Percentiles rank a stretch among this genome's conserved stretches.
Conservation (phyloP, 805 yeast species). For the Ogataea haglerorum region DNA sequence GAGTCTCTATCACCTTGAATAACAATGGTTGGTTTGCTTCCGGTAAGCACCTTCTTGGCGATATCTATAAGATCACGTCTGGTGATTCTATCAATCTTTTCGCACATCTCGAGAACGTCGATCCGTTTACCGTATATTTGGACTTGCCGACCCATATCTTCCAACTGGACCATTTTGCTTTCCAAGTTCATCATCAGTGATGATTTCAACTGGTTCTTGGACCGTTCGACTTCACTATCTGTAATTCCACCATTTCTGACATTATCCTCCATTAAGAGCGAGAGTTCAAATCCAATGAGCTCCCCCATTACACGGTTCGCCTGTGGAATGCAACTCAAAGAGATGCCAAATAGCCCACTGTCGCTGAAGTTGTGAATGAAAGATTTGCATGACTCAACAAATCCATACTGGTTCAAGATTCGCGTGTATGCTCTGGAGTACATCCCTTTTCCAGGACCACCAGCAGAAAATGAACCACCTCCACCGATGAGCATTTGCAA, state of each 20-base stretch:
- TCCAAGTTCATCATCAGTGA: constrained; percentile 91
- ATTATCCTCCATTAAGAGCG: constrained; percentile 39
- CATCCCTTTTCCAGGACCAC: constrained; percentile 99
- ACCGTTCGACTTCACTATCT: constrained; percentile 74
- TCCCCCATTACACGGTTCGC: constrained; percentile 84
- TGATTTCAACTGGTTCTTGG: constrained; percentile 87
- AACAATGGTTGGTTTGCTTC: constrained; percentile 77
- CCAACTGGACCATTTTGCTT: constrained; percentile 88
- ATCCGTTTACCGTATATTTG: constrained; percentile 77
- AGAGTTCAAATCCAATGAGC: constrained; percentile 64
- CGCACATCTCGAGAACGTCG: constrained; percentile 77
- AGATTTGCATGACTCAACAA: constrained; percentile 81
- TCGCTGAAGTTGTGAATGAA: constrained; percentile 90
- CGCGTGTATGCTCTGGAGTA: constrained; percentile 89
- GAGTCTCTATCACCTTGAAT: constrained; percentile 83
- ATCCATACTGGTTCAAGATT: constrained; percentile 87
- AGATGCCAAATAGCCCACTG: constrained; percentile 87
- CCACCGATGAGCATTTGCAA: constrained; percentile 91
- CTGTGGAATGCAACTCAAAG: constrained; percentile 79
- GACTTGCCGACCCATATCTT: constrained; percentile 93
- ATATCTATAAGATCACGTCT: constrained; percentile 67
- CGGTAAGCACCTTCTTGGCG: constrained; percentile 72
- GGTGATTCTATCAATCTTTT: constrained; percentile 64
- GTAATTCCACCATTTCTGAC: constrained; percentile 59
- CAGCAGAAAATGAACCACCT: constrained; percentile 96